Evolutionary conservation across 2,329 filamentous ascomycete species (phyloP), one percentile per base, ranked within the genome.

Genomic region (Penicillium olsonii): DNA sequence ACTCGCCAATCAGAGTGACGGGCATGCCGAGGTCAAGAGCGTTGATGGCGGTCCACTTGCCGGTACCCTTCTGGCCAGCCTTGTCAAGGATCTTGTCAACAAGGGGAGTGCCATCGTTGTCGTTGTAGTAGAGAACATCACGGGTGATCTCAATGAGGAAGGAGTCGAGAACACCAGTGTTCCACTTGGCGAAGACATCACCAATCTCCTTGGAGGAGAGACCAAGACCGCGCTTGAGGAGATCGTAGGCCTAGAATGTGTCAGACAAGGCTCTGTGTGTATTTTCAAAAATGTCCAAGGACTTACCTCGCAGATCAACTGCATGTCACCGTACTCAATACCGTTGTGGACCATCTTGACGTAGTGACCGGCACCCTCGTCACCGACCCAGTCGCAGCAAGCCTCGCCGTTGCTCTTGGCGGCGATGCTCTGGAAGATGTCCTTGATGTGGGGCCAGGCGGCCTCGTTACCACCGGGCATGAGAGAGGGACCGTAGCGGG

Each of bases 341-440:
- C 94, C 94, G 80, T 99, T 99, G 87, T 99, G 94, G 59, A 99
- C 94, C 94, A 99, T 99, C 89, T 99, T 99, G 82, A 99, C 92
- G 83, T 96, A 99, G 87, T 99, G 94, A 67, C 94, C 94, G 78
- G 94, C 90, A 85, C 94, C 94, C 77, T 97, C 91, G 78, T 97
- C 94, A 80, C 94, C 94, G 68, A 99, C 94, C 94, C 94, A 99
- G 78, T 99, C 94, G 73, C 94, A 99, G 86, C 94, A 99, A 61
- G 94, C 80, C 84, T 99, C 94, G 68, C 87, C 87, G 69, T 96
- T 92, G 76, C 89, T 95, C 86, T 99, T 97, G 76, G 94, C 94
- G 59, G 94, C 84, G 73, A 99, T 96, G 80, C 85, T 85, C 82
- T 99, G 94, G 84, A 99, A 95, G 71, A 99, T 89, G 68, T 97